phyloP scores from a whole-genome alignment of 129 eudicot genomes.

The Centella asiatica region DNA sequence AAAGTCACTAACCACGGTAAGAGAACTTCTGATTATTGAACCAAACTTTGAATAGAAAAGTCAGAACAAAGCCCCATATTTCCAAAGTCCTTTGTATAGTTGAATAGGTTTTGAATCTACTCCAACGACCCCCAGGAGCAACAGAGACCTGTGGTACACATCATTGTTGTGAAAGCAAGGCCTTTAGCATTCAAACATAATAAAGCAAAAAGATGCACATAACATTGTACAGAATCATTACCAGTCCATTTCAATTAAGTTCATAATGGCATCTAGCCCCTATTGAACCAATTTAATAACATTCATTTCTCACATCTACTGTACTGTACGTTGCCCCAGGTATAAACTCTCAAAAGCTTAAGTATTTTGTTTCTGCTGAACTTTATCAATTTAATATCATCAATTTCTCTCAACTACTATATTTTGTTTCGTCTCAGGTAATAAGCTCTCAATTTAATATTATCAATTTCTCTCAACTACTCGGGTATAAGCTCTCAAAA shows the following conservation, averaged over 20 bases:
- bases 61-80: slow-evolving; percentile 89
- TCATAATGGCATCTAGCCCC: neutral
- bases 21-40: slow-evolving; percentile 85
- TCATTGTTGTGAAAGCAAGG: neutral
- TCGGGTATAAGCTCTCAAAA: too few species aligned
- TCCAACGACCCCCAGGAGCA: slow-evolving; percentile 98
- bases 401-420: too few species aligned
- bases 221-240: neutral
- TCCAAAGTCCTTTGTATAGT: slow-evolving; percentile 95
- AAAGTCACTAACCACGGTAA: slow-evolving; percentile 58
- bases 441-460: too few species aligned
- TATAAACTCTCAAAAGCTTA: neutral
- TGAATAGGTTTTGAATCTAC: slow-evolving; percentile 89
- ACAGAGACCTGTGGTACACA: slow-evolving; percentile 69
- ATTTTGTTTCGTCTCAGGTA: too few species aligned
- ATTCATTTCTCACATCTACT: neutral
- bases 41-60: slow-evolving; percentile 73
- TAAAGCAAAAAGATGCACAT: neutral
- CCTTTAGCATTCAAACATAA: neutral
- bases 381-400: too few species aligned
- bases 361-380: neutral
- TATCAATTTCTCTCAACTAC: too few species aligned
- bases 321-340: too few species aligned
- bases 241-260: neutral
- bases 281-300: neutral